Percentiles rank a stretch among this genome's conserved stretches.
Evolutionary conservation across 2,329 filamentous ascomycete genomes (phyloP).

Genomic region (Paraconiothyrium brasiliense): DNA sequence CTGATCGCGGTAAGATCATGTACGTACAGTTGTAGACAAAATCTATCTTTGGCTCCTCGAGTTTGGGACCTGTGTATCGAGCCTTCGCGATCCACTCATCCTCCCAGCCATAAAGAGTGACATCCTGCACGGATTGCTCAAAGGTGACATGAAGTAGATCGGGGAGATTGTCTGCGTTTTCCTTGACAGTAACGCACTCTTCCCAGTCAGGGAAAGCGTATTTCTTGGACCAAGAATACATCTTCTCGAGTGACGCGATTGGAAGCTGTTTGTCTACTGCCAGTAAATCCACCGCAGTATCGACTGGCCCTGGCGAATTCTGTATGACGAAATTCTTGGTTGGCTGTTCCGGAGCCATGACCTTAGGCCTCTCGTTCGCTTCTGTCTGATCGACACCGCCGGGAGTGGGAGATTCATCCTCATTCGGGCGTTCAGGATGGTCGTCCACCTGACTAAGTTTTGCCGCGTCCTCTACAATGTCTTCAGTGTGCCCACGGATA

Average conservation of each 20-base stretch:
- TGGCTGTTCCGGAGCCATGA: background rate
- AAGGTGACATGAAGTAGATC: slow-evolving; percentile 55
- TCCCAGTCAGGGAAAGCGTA: slow-evolving; percentile 39
- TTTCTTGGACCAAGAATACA: slow-evolving; percentile 23
- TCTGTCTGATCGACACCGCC: too few species aligned
- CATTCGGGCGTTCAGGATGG: too few species aligned
- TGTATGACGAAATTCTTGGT: background rate
- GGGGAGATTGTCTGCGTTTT: slow-evolving; percentile 45
- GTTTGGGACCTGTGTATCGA: slow-evolving; percentile 40
- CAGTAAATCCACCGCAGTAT: background rate
- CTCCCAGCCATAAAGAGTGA: slow-evolving; percentile 54
- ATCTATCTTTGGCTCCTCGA: slow-evolving; percentile 54
- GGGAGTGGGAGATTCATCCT: too few species aligned
- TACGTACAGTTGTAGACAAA: slow-evolving; percentile 53
- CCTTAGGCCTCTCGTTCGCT: too few species aligned
- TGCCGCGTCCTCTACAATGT: too few species aligned
- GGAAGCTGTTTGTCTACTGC: slow-evolving; percentile 10
- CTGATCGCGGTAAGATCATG: background rate
- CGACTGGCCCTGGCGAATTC: background rate
- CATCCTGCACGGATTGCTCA: slow-evolving; percentile 49
- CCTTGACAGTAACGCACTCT: slow-evolving; percentile 39
- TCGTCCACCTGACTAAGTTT: too few species aligned
- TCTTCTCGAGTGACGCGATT: slow-evolving; percentile 20
- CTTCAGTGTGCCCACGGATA: too few species aligned
- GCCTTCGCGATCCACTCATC: slow-evolving; percentile 54